Percentiles rank a stretch among this genome's conserved stretches.
These are phyloP conservation scores for Boletus coccyginus DNA, from an alignment of 768 basidiomycete species.

Conservation along the genomic window DNA sequence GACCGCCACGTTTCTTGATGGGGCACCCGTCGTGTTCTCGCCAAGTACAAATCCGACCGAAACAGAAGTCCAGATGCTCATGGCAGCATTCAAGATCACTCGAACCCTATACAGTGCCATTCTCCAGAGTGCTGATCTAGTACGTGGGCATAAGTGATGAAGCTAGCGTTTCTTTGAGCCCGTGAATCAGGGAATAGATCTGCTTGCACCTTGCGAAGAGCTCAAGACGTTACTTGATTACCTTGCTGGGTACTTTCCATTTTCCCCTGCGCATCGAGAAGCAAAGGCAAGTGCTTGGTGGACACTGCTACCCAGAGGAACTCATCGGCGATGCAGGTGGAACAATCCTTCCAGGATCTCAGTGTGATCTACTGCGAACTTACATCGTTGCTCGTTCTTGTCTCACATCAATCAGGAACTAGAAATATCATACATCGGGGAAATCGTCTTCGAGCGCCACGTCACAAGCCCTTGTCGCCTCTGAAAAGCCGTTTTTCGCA, in stretches of 20 bases:
- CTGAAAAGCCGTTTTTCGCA: constrained; percentile 30
- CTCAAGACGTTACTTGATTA: constrained; percentile 62
- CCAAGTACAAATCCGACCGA: constrained; percentile 58
- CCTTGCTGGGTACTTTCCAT: constrained; percentile 86
- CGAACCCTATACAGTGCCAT: constrained; percentile 59
- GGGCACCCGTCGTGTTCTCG: constrained; percentile 78
- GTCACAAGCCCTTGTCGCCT: constrained; percentile 18
- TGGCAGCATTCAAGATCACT: constrained; percentile 55
- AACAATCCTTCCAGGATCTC: constrained; percentile 65
- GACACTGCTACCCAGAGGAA: background rate
- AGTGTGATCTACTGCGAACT: constrained; percentile 80
- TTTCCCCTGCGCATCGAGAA: constrained; percentile 52
- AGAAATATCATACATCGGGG: background rate
- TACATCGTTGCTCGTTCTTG: constrained; percentile 57
- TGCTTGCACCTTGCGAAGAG: constrained; percentile 39
- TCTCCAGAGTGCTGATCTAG: constrained; percentile 43
- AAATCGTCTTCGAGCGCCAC: constrained; percentile 8
- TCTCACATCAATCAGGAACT: constrained; percentile 17
- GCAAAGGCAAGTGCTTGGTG: constrained; percentile 43
- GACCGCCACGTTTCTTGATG: constrained; percentile 82
- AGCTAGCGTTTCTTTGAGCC: constrained; percentile 1
- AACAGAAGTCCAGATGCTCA: constrained; percentile 56
- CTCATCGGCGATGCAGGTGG: constrained; percentile 43
- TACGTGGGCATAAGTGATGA: constrained; percentile 11
- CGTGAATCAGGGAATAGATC: constrained; percentile 24